These are phyloP conservation scores for Corylus americana DNA, from an alignment of 306 rosid species.

Conservation along the genomic window DNA sequence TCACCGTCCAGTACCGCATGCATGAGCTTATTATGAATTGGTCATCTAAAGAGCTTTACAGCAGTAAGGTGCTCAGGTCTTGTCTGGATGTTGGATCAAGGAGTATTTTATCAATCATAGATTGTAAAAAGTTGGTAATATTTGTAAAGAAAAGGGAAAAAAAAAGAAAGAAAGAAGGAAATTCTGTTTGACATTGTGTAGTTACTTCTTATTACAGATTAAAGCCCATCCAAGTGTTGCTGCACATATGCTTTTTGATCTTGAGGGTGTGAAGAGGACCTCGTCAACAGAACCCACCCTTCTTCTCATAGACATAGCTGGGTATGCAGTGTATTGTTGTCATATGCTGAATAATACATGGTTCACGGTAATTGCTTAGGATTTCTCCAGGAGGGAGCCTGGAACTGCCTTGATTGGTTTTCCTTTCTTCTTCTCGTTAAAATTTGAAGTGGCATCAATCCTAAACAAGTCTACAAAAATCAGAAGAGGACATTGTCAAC, in stretches of 20 bases:
- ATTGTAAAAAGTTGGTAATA: constrained; percentile 1
- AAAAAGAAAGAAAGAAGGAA: background rate
- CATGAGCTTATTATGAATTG: constrained; percentile 92
- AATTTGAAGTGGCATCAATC: background rate
- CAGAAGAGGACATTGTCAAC: background rate
- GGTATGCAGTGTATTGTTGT: constrained; percentile 57
- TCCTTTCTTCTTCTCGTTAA: background rate
- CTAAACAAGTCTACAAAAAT: constrained; percentile 4
- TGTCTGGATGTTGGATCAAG: constrained; percentile 28
- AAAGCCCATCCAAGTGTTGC: constrained; percentile 94
- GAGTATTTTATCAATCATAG: constrained; percentile 18
- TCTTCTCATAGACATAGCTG: constrained; percentile 88
- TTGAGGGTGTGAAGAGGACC: constrained; percentile 74
- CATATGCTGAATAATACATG: constrained; percentile 12
- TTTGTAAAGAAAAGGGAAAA: background rate
- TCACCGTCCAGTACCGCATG: constrained; percentile 97
- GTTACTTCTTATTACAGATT: constrained; percentile 47
- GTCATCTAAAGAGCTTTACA: constrained; percentile 97
- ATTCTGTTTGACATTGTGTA: background rate
- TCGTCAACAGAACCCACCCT: constrained; percentile 86
- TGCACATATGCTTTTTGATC: constrained; percentile 74
- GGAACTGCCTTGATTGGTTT: constrained; percentile 15
- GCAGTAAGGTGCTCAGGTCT: constrained; percentile 69
- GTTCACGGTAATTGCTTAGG: constrained; percentile 10
- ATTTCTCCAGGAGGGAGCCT: constrained; percentile 15